Conservation (phyloP, 2,329 filamentous ascomycete genomes). For the Calonectria ilicicola region DNA sequence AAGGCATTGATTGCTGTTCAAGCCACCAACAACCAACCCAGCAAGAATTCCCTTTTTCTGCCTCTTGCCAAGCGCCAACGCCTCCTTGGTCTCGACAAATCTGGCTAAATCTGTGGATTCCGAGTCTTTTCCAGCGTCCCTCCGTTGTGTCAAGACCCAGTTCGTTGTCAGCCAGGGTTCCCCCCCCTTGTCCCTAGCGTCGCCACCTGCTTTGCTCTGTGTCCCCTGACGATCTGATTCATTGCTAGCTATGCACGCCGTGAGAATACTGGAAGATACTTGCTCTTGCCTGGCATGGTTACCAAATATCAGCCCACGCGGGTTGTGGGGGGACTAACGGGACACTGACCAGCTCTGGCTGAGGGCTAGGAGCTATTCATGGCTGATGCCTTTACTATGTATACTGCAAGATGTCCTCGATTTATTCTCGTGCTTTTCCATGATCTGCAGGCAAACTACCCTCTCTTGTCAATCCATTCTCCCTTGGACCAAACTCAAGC, state of each 20-base stretch:
- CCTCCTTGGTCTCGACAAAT: not conserved
- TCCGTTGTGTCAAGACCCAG: not conserved
- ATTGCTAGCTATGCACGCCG: not conserved
- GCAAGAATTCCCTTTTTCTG: not conserved
- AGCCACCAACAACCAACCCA: constrained; percentile 8
- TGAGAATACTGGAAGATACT: not conserved
- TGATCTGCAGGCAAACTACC: constrained; percentile 8
- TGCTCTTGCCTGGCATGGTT: not conserved
- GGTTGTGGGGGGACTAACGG: constrained; percentile 1
- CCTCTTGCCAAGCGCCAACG: not conserved
- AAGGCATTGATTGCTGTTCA: constrained; percentile 4
- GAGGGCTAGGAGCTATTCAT: not conserved
- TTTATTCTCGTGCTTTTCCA: constrained; percentile 3
- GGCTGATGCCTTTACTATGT: not conserved
- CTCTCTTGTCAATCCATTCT: not conserved
- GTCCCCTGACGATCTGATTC: constrained; percentile 9
- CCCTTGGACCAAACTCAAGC: not conserved
- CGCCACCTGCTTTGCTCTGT: not conserved
- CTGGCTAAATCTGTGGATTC: constrained; percentile 8
- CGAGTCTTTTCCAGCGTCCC: not conserved
- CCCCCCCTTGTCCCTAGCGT: constrained; percentile 7
- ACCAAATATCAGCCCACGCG: not conserved
- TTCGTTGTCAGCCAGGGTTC: not conserved
- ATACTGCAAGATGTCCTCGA: constrained; percentile 5
- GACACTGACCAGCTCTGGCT: not conserved